Base-by-base conservation (phyloP, 306 rosid genomes). In the Quercus mongolica region DNA sequence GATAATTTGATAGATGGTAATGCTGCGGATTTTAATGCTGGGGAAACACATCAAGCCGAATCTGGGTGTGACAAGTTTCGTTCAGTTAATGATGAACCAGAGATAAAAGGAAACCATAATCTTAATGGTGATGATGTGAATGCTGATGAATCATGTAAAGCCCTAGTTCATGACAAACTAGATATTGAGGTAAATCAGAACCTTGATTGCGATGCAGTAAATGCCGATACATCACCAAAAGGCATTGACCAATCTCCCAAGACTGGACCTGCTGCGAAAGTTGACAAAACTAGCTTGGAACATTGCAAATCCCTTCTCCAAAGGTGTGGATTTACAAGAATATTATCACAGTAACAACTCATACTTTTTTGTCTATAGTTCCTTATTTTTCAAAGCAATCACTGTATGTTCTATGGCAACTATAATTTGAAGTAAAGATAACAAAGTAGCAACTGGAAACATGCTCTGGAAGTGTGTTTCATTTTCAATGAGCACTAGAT, bases 251-350 rank as follows among this genome's bases (percentile, higher is more conserved):
- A 74, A 73, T 58, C 58, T 69, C 72, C 79, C 21, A 85, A 70
- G 74, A 81, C 71, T 59, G 78, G 77, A 89, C 76, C 72, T 35
- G 75, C 41, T 31, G 75, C 28, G 69, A 77, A 38, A 75, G 73
- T 75, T 51, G 79, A 86, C 70, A 74, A 85, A 77, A 74, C 82
- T 62, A 76, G 76, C 71, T 76, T 69, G 77, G 80, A 79, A 81
- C 71, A 55, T 81, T 76, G 81, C 74, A 23, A 76, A 68, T 71
- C 59, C 69, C 78, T 76, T 79, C 84, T 78, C 38, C 82, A 20
- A 78, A 89, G 96, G 97, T 91, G 61, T 80, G 80, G 73, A 51
- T 71, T 33, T 80, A 56, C 18, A 59, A 51, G 41, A 17, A 0
- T 33, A 31, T 51, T 63, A 26, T 79, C 59, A 58, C 54, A 23